Percentiles rank a stretch among this genome's conserved stretches.
phyloP scores from a whole-genome alignment of 1,139 yeast genomes.

The Yamadazyma mexicana region DNA sequence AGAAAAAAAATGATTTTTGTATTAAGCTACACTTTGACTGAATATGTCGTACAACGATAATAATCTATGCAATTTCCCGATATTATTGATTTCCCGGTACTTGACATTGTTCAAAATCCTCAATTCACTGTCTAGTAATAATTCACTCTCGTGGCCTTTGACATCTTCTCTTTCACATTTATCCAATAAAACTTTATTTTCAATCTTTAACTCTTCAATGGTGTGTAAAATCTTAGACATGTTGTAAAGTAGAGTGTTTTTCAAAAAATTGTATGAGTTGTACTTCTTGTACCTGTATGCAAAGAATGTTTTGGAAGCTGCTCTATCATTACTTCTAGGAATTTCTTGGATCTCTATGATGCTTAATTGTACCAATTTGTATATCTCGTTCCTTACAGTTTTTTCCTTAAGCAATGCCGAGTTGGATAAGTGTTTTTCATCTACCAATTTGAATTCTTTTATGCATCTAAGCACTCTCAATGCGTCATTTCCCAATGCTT shows the following conservation, averaged over 20 bases:
- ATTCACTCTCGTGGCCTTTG: constrained; percentile 74
- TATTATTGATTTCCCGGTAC: constrained; percentile 52
- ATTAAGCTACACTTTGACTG: not conserved
- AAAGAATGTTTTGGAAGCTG: constrained; percentile 85
- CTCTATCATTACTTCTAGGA: constrained; percentile 88
- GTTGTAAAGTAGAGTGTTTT: constrained; percentile 31
- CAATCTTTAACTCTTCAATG: constrained; percentile 56
- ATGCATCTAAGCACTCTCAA: constrained; percentile 67
- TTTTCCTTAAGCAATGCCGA: constrained; percentile 74
- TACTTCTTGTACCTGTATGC: constrained; percentile 74
- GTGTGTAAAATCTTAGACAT: constrained; percentile 66
- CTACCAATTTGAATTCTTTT: constrained; percentile 66
- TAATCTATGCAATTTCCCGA: constrained; percentile 57
- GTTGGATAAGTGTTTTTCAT: constrained; percentile 81
- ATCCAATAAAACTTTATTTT: constrained; percentile 66
- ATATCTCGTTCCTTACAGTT: constrained; percentile 67
- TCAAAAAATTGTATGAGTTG: constrained; percentile 52
- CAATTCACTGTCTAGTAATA: constrained; percentile 72
- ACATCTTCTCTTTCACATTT: constrained; percentile 91
- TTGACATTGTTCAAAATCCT: constrained; percentile 65
- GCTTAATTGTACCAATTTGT: constrained; percentile 56
- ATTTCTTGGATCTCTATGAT: constrained; percentile 82
- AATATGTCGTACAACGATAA: constrained; percentile 33
- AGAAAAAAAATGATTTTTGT: not conserved
- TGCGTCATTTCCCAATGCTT: constrained; percentile 59